Percentiles rank a stretch among this genome's conserved stretches.
Evolutionary conservation across 2,329 filamentous ascomycete genomes (phyloP).

Genomic region (Colletotrichum melonis): DNA sequence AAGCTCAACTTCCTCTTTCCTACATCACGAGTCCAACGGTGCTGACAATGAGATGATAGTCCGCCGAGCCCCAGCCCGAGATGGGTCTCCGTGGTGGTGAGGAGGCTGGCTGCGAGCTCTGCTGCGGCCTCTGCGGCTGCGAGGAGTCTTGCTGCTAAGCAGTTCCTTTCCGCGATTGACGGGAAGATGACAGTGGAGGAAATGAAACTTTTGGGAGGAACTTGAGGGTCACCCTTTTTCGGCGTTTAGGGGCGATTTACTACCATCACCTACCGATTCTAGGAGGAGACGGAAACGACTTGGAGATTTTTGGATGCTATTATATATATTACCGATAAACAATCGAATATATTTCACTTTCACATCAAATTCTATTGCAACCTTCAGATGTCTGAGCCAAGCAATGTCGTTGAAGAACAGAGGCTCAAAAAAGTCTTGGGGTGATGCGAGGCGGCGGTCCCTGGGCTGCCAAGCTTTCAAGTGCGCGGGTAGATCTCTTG

Average conservation of each 20-base stretch:
- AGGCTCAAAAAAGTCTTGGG: not conserved
- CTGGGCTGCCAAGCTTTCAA: constrained; percentile 21
- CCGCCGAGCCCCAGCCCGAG: constrained; percentile 48
- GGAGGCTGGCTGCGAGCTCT: constrained; percentile 58
- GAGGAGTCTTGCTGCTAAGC: constrained; percentile 56
- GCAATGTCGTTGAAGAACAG: not conserved
- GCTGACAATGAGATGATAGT: not conserved
- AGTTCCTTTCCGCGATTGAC: not conserved
- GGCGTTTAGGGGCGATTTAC: constrained; percentile 29
- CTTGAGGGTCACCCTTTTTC: not conserved
- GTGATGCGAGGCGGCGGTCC: constrained; percentile 4
- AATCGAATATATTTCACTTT: not conserved
- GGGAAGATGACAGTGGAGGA: not conserved
- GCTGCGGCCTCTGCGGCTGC: constrained; percentile 58
- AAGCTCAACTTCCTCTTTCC: constrained; percentile 30
- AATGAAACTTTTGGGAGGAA: not conserved
- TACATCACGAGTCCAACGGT: too few species aligned
- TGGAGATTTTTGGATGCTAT: not conserved
- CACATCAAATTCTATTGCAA: accelerated
- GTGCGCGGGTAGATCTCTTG: constrained; percentile 28
- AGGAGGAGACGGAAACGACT: not conserved
- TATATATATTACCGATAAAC: not conserved
- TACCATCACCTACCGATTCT: not conserved
- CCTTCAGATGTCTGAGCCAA: not conserved
- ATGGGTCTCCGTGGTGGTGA: constrained; percentile 57